Percentiles rank a stretch among this genome's conserved stretches.
Conservation (phyloP, 257 asterid species). For the Ligustrum vulgare region DNA sequence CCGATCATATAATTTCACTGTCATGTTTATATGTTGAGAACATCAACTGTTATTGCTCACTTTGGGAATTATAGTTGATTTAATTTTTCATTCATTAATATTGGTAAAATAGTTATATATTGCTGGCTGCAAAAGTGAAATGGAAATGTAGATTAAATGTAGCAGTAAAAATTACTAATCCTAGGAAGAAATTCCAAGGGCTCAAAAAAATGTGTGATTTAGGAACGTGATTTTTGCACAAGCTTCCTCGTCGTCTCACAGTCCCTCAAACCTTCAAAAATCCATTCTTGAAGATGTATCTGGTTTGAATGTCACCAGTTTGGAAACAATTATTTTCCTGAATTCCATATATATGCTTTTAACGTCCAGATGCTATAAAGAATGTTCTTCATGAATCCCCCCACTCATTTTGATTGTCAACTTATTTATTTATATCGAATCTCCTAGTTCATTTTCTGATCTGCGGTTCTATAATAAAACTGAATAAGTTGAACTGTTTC, state of each 20-base stretch:
- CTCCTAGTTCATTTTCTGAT: constrained; percentile 1
- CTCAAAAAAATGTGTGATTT: constrained; percentile 6
- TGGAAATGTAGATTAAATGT: constrained; percentile 12
- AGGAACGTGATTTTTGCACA: neutral
- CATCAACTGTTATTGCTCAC: neutral
- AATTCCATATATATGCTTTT: neutral
- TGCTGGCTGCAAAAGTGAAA: constrained; percentile 8
- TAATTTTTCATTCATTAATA: neutral
- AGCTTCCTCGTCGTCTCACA: neutral
- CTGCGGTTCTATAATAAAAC: neutral
- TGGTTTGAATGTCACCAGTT: neutral
- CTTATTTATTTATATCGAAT: neutral
- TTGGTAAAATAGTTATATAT: neutral
- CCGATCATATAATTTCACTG: neutral
- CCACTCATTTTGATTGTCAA: neutral
- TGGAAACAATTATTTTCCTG: neutral
- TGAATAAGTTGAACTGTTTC: constrained; percentile 9
- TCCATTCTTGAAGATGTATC: constrained; percentile 3
- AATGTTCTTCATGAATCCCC: neutral
- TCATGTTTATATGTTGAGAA: neutral
- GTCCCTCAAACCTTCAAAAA: neutral
- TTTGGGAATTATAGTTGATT: neutral
- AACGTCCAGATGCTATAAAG: neutral
- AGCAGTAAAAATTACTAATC: neutral
- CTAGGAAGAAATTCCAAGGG: neutral